Percentiles rank a stretch among this genome's conserved stretches.
Conservation (phyloP, 495 filamentous ascomycete species). For the Parachaetomium inaequale region DNA sequence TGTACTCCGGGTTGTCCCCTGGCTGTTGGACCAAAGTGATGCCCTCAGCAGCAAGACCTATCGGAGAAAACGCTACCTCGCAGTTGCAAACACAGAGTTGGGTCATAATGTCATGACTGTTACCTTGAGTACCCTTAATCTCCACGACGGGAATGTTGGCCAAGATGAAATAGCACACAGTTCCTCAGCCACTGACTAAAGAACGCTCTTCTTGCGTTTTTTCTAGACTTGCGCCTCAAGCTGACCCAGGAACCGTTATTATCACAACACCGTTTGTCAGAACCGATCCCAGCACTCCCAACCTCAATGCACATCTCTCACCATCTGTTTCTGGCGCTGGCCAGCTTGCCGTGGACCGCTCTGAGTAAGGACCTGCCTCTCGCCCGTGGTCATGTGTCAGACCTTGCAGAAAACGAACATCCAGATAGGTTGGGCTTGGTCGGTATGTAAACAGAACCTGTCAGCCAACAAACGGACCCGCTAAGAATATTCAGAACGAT, state of each 20-base stretch:
- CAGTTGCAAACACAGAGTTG: slow-evolving; percentile 9
- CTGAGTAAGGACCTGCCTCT: slow-evolving; percentile 22
- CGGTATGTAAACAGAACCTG: slow-evolving; percentile 15
- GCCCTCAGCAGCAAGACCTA: neutral
- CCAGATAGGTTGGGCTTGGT: slow-evolving; percentile 18
- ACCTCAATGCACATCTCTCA: slow-evolving; percentile 21
- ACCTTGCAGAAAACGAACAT: slow-evolving; percentile 23
- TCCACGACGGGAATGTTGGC: slow-evolving; percentile 1
- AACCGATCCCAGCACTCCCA: slow-evolving; percentile 11
- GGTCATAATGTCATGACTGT: slow-evolving; percentile 16
- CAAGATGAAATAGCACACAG: slow-evolving; percentile 19
- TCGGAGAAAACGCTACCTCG: slow-evolving; percentile 9
- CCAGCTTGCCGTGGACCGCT: slow-evolving; percentile 18
- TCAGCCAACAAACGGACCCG: neutral
- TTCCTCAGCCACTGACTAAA: too few species aligned
- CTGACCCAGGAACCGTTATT: neutral
- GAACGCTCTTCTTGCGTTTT: neutral
- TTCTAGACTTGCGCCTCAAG: neutral
- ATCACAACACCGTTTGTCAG: neutral
- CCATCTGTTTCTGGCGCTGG: slow-evolving; percentile 21
- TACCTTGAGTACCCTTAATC: slow-evolving; percentile 29
- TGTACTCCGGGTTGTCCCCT: neutral
- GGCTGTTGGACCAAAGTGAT: neutral
- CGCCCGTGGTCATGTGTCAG: slow-evolving; percentile 21
- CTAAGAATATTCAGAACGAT: slow-evolving; percentile 33